These are phyloP conservation scores for Phaseolus coccineus DNA, from an alignment of 331 rosid genomes.

Conservation along the genomic window DNA sequence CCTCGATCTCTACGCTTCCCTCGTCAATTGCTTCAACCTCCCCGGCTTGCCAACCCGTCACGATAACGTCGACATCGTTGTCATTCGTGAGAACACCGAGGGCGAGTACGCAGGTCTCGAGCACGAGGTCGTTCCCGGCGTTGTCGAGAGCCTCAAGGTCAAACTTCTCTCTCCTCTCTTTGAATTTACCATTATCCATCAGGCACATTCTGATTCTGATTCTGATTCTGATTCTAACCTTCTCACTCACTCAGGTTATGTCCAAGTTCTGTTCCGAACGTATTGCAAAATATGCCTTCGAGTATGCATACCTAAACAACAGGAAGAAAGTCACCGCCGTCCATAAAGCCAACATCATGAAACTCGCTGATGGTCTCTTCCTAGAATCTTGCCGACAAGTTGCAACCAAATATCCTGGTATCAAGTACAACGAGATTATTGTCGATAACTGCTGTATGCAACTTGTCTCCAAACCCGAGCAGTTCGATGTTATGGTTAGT, in stretches of 20 bases:
- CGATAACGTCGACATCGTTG: constrained; percentile 74
- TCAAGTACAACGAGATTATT: constrained; percentile 74
- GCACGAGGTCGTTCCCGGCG: constrained; percentile 81
- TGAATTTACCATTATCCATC: neutral
- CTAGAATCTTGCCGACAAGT: constrained; percentile 78
- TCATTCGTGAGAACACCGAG: constrained; percentile 74
- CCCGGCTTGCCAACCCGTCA: constrained; percentile 73
- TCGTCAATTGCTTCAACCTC: constrained; percentile 67
- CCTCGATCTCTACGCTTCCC: constrained; percentile 77
- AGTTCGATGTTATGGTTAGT: constrained; percentile 78
- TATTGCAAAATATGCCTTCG: constrained; percentile 72
- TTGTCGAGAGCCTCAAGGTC: constrained; percentile 81
- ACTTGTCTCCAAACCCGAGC: constrained; percentile 86
- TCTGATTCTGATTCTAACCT: too few relatives aligned
- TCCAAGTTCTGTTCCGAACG: constrained; percentile 78
- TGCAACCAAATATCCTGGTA: constrained; percentile 76
- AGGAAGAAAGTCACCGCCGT: constrained; percentile 79
- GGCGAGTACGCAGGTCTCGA: constrained; percentile 77
- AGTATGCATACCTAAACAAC: constrained; percentile 76
- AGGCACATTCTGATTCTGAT: too few relatives aligned
- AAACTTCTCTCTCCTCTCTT: neutral
- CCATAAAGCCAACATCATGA: constrained; percentile 82
- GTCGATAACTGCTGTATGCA: constrained; percentile 91
- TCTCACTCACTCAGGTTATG: constrained; percentile 33
- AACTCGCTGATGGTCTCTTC: constrained; percentile 76